phyloP scores from a whole-genome alignment of 192 early-diverging fungal genomes.

The Lunasporangiospora selenospora region DNA sequence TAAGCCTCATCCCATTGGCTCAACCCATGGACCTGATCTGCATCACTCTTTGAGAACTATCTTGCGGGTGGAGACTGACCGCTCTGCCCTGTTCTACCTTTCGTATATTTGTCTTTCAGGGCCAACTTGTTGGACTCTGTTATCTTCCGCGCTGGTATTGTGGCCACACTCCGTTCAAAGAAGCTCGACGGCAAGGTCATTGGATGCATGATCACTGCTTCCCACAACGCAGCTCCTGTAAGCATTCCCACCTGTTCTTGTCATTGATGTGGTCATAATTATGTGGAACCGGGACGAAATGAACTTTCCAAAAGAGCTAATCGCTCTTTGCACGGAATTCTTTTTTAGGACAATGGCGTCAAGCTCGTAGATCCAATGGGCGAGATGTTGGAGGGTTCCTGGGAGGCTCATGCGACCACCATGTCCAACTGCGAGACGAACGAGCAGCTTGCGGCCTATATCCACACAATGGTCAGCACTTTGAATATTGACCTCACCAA shows the following conservation, averaged over 20 bases:
- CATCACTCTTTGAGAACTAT: no score
- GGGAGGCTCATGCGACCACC: conserved; percentile 91
- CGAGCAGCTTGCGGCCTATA: conserved; percentile 63
- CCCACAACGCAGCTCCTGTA: conserved; percentile 94
- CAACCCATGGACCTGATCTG: background rate
- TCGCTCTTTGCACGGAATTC: background rate
- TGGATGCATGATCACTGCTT: conserved; percentile 99
- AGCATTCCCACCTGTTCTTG: conserved; percentile 3
- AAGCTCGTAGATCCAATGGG: conserved; percentile 98
- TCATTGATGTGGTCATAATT: background rate
- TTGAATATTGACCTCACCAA: conserved; percentile 77
- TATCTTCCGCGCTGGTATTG: conserved; percentile 90
- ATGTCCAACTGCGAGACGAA: conserved; percentile 85
- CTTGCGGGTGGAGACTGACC: no score
- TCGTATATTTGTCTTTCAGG: conserved; percentile 52
- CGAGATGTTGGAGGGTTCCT: conserved; percentile 97
- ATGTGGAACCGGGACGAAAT: background rate
- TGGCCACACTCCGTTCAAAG: conserved; percentile 93
- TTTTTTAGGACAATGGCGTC: conserved; percentile 91
- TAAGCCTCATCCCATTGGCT: conserved; percentile 49
- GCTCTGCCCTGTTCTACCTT: no score
- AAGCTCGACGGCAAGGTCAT: conserved; percentile 83
- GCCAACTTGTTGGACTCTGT: conserved; percentile 91
- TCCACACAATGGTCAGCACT: conserved; percentile 67
- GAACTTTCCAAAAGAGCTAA: no score